phyloP scores from a whole-genome alignment of 257 asterid genomes.

The Solanum chaucha region DNA sequence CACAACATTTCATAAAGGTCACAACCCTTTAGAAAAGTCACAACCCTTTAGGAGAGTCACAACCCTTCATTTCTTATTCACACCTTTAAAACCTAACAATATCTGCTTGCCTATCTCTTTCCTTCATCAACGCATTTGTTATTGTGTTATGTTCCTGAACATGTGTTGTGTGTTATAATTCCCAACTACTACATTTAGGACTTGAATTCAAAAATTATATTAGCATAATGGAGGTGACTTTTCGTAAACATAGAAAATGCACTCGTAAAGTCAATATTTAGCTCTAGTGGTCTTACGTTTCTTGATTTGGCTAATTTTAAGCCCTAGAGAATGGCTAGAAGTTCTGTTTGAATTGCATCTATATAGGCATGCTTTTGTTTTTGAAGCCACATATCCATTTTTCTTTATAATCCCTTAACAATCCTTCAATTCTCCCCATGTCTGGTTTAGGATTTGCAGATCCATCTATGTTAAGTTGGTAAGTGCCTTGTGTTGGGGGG shows the following conservation, averaged over 20 bases:
- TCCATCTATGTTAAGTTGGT: neutral
- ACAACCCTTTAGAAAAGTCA: no score
- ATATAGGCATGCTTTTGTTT: no score
- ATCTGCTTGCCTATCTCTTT: no score
- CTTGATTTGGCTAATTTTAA: neutral
- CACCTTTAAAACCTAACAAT: no score
- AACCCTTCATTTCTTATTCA: no score
- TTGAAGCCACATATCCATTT: neutral
- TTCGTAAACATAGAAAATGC: neutral
- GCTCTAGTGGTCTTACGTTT: neutral
- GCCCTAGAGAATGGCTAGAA: neutral
- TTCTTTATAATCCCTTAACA: neutral
- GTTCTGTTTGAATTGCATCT: neutral
- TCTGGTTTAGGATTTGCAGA: neutral
- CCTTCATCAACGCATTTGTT: neutral
- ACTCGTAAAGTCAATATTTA: neutral
- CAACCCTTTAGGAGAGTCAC: no score
- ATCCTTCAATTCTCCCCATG: neutral
- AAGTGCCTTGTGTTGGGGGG: neutral
- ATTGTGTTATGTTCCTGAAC: neutral
- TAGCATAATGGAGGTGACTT: neutral
- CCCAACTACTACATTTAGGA: neutral
- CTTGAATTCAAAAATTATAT: neutral
- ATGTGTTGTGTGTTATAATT: neutral
- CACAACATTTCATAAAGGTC: no score